These are phyloP conservation scores for Rhizomucor pusillus DNA, from an alignment of 371 early-diverging fungal species.

Conservation along the genomic window DNA sequence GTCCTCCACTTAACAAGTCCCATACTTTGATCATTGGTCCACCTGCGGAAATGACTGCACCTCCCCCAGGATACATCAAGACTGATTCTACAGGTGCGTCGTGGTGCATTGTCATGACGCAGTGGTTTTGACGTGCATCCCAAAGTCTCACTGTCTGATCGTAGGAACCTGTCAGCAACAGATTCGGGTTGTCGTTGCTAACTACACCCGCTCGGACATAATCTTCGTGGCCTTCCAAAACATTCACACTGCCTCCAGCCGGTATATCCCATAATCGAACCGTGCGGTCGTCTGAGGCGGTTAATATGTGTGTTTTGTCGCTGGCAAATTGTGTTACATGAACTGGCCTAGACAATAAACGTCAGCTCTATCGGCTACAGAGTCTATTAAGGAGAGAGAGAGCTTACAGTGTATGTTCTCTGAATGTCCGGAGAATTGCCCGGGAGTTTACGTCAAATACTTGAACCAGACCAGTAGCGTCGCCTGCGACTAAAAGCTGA, in stretches of 20 bases:
- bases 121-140: slow-evolving; percentile 78
- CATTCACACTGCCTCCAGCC: slow-evolving; percentile 65
- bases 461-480: slow-evolving; percentile 86
- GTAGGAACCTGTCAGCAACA: slow-evolving; percentile 88
- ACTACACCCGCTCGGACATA: slow-evolving; percentile 82
- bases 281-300: slow-evolving; percentile 89
- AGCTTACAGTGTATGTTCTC: slow-evolving; percentile 79
- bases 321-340: slow-evolving; percentile 79
- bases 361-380: not conserved
- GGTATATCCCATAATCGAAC: slow-evolving; percentile 94
- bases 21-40: slow-evolving; percentile 83
- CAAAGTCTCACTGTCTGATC: slow-evolving; percentile 92
- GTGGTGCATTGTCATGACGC: slow-evolving; percentile 81
- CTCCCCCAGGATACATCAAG: slow-evolving; percentile 81
- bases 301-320: slow-evolving; percentile 77
- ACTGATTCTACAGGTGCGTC: slow-evolving; percentile 88
- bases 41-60: slow-evolving; percentile 78
- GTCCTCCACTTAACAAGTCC: slow-evolving; percentile 86
- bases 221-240: slow-evolving; percentile 87
- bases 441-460: slow-evolving; percentile 77
- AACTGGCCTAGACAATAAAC: slow-evolving; percentile 60
- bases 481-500: slow-evolving; percentile 90
- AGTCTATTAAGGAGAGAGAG: slow-evolving; percentile 6
- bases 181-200: slow-evolving; percentile 72
- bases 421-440: slow-evolving; percentile 84